Evolutionary conservation across 1,284 basidiomycete species (phyloP), one percentile per base, ranked within the genome.

Genomic region (Takashimella koratensis): DNA sequence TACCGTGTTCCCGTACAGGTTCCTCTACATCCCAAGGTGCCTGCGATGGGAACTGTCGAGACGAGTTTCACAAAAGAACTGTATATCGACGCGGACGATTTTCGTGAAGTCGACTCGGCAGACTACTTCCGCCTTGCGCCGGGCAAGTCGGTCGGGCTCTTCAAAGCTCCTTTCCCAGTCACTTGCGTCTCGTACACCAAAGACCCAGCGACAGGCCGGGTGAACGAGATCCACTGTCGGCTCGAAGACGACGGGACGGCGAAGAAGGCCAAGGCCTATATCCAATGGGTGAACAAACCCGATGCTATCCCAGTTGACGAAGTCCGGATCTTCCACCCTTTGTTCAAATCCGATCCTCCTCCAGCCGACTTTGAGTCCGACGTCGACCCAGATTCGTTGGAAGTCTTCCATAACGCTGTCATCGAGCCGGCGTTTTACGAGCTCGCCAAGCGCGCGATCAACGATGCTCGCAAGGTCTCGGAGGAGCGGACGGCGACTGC

Each of bases 91-190:
- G 79, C 81, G 24, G 90, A 95, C 57, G 96, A 99, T 77, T 99
- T 99, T 82, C 82, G 95, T 50, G 77, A 86, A 24, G 84, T 88
- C 64, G 94, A 96, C 69, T 90, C 90, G 19, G 86, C 87, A 61
- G 95, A 98, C 73, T 99, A 97, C 79, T 98, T 96, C 85, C 86
- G 96, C 21, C 84, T 99, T 42, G 93, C 94, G 2, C 96, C 96
- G 3, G 93, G 93, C 43, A 97, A 97, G 80, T 91, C 90, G 0
- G 95, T 98, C 43, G 96, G 96, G 23, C 80, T 99, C 26, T 94
- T 98, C 80, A 88, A 95, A 75, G 93, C 87, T n/a, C 93, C 94
- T 3, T 80, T 86, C 76, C 91, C 94, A 5, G 89, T 99, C 73
- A 94, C 90, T n/a, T 96, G 91, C 76, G 87, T 84, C 12, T 90